Evolutionary conservation across 176 grass and related monocot species (phyloP).

Genomic region (Typha latifolia): DNA sequence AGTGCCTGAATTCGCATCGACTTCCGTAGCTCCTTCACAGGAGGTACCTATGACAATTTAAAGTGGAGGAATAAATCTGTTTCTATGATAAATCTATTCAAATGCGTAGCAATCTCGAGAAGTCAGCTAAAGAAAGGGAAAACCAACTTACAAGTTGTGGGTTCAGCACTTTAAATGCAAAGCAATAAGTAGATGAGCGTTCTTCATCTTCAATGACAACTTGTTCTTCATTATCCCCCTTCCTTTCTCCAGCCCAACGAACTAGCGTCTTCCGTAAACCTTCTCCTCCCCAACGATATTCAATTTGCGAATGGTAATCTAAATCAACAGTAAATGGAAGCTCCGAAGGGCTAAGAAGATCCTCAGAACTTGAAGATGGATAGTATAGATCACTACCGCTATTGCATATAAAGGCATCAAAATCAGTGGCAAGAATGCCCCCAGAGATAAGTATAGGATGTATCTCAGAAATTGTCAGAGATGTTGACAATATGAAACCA

Average conservation of each 20-base stretch:
- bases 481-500: conserved; percentile 37
- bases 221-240: conserved; percentile 40
- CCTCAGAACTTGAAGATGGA: conserved; percentile 55
- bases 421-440: conserved; percentile 52
- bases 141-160: conserved; percentile 35
- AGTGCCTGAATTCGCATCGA: conserved; percentile 83
- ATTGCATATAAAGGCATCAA: conserved; percentile 90
- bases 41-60: conserved; percentile 37
- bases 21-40: conserved; percentile 61
- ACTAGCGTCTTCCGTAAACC: conserved; percentile 69
- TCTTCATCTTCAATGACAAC: conserved; percentile 50
- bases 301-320: conserved; percentile 83
- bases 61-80: neutral
- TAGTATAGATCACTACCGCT: conserved; percentile 77
- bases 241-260: conserved; percentile 52
- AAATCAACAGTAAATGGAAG: conserved; percentile 60
- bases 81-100: neutral
- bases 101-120: neutral
- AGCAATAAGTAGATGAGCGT: conserved; percentile 55
- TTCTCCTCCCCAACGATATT: conserved; percentile 85
- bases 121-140: conserved; percentile 1
- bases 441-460: conserved; percentile 35
- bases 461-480: conserved; percentile 44
- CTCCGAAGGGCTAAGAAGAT: conserved; percentile 54
- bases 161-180: conserved; percentile 70